Evolutionary conservation across 148 eudicot genomes (phyloP), one percentile per base, ranked within the genome.

Genomic region (Gaultheria prostrata): DNA sequence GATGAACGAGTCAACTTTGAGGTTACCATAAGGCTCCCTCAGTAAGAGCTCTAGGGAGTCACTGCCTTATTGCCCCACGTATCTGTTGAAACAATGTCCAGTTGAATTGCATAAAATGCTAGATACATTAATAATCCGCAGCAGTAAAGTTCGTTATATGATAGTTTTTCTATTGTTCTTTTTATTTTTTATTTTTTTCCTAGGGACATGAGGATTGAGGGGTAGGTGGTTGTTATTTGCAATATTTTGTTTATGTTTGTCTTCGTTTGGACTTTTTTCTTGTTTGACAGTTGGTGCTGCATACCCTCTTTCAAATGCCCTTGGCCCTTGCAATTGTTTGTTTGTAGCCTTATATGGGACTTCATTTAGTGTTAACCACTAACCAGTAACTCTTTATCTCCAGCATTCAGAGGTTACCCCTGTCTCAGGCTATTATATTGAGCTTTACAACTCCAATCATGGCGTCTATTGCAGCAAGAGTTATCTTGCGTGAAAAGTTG

Each of bases 361-460:
- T 33, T 28, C 45, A 74, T 53, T 53, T 71, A 48, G 32, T 50
- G 32, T 73, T 61, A 82, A 82, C 49, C 18, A 3, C 11, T 35
- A 9, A 17, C 49, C 18, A 3, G 20, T 35, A 9, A 17, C 80
- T 53, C 81, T 50, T 83, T 71, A 71, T 83, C 67, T 88, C 78
- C 90, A 91, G 93, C 87, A 90, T 88, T 56, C 92, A 91, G 73
- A 84, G 88, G n/a, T 78, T 91, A 81, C 91, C 93, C 28, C 24
- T 83, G 67, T 87, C 92, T 63, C 89, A 88, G 82, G 88, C 88
- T 77, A 87, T 88, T 56, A 81, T 88, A 51, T 83, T 89, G 84
- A 91, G 92, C 90, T 91, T 91, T 88, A 81, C 91, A 48, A 77
- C 90, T 87, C 92, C 93, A 83, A 79, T 91, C 83, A 84, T 88